Percentiles rank a stretch among this genome's conserved stretches.
Conservation (phyloP, 2,329 filamentous ascomycete genomes). For the Thermothelomyces thermophilus region DNA sequence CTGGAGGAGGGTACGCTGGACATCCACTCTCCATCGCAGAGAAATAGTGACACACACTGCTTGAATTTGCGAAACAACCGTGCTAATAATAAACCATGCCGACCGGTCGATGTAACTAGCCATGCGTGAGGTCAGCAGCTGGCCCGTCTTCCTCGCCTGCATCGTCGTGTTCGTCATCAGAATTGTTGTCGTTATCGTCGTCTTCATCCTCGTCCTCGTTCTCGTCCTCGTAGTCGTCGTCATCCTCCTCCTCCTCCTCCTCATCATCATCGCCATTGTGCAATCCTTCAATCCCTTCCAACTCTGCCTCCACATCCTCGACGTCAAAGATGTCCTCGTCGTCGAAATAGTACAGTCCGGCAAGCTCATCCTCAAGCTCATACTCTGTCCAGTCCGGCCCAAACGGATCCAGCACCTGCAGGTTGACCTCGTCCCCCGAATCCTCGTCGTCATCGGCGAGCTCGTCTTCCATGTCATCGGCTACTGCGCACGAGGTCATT, state of each 20-base stretch:
- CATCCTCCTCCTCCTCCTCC: constrained; percentile 15
- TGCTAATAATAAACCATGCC: no score
- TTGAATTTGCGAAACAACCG: no score
- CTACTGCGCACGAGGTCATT: constrained; percentile 9
- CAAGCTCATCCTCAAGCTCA: constrained; percentile 10
- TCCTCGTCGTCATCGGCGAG: constrained; percentile 9
- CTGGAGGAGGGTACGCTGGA: no score
- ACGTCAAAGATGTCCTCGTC: constrained; percentile 9
- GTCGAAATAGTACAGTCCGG: constrained; percentile 18
- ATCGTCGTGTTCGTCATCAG: no score
- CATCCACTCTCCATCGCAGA: no score
- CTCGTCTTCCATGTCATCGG: constrained; percentile 15
- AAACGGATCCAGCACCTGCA: constrained; percentile 1
- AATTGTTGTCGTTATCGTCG: background rate
- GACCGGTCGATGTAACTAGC: background rate
- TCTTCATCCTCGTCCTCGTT: constrained; percentile 5
- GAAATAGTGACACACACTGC: no score
- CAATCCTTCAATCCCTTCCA: background rate
- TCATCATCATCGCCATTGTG: constrained; percentile 11
- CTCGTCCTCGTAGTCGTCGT: constrained; percentile 14
- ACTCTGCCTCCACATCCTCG: background rate
- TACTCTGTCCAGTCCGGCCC: constrained; percentile 11
- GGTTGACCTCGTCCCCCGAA: constrained; percentile 16
- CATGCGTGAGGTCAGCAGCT: background rate
- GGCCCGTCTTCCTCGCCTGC: no score